These are phyloP conservation scores for Marasmius tenuissimus DNA, from an alignment of 1,284 basidiomycete genomes.

Conservation along the genomic window DNA sequence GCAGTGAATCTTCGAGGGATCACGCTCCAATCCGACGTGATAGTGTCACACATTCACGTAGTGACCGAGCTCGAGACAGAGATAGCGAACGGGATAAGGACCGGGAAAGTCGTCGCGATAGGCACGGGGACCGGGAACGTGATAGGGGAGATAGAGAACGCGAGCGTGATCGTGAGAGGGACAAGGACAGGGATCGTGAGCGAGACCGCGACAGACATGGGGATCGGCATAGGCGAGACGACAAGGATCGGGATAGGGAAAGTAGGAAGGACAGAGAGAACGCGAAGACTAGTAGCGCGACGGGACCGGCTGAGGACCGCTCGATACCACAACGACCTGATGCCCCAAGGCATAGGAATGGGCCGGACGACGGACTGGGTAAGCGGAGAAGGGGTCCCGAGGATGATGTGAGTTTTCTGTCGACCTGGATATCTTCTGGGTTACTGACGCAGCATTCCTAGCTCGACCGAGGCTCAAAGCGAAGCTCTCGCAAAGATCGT, in stretches of 20 bases:
- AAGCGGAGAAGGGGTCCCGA: conserved; percentile 66
- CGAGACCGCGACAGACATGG: conserved; percentile 40
- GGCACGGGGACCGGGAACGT: conserved; percentile 21
- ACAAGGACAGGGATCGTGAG: conserved; percentile 41
- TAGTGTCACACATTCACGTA: conserved; percentile 45
- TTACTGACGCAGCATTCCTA: conserved; percentile 26
- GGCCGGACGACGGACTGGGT: conserved; percentile 53
- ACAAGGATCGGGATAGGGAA: conserved; percentile 42
- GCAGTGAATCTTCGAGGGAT: conserved; percentile 29
- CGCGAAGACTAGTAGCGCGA: conserved; percentile 34
- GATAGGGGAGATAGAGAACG: conserved; percentile 28
- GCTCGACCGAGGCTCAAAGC: conserved; percentile 71
- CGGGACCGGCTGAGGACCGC: conserved; percentile 45
- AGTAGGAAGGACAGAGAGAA: conserved; percentile 52
- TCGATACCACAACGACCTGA: conserved; percentile 59
- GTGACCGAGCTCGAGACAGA: conserved; percentile 37
- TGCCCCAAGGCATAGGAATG: conserved; percentile 50
- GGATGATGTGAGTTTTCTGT: conserved; percentile 59
- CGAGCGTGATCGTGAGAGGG: conserved; percentile 30
- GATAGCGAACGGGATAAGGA: conserved; percentile 15
- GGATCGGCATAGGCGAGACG: conserved; percentile 24
- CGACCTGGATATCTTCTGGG: conserved; percentile 18
- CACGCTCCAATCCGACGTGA: conserved; percentile 39
- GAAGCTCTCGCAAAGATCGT: conserved; percentile 73
- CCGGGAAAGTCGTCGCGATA: conserved; percentile 43